phyloP scores from a whole-genome alignment of 805 yeast species.

The Hanseniaspora mollemarum region DNA sequence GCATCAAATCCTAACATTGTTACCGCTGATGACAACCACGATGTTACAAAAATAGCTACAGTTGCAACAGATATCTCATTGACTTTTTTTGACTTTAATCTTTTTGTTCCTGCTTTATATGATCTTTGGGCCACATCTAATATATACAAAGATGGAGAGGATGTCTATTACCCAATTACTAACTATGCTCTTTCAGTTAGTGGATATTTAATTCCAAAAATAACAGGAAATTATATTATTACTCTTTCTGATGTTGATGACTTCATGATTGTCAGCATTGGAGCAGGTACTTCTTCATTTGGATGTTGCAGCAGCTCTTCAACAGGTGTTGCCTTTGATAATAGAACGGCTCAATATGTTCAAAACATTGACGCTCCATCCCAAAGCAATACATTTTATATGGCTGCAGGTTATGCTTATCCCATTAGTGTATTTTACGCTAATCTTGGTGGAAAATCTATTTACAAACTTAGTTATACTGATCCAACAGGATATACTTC shows the following conservation, averaged over 20 bases:
- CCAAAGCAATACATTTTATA: conserved; percentile 16
- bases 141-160: background rate
- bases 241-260: background rate
- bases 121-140: background rate
- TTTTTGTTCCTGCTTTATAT: background rate
- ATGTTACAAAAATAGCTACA: background rate
- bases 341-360: background rate
- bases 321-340: background rate
- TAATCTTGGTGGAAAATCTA: conserved; percentile 19
- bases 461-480: conserved; percentile 17
- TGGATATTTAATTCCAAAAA: conserved; percentile 6
- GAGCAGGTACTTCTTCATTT: background rate
- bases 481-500: conserved; percentile 21
- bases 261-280: background rate
- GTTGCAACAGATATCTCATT: background rate
- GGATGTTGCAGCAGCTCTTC: background rate
- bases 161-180: background rate
- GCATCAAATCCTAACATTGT: background rate
- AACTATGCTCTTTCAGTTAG: conserved; percentile 3
- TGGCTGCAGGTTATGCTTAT: conserved; percentile 24
- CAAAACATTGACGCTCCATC: background rate
- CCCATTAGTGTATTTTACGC: conserved; percentile 25
- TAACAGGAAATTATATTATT: conserved; percentile 1
- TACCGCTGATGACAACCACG: background rate
- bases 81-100: background rate